Evolutionary conservation across 2,329 filamentous ascomycete species (phyloP).

Genomic region (Pestalotiopsis fici): DNA sequence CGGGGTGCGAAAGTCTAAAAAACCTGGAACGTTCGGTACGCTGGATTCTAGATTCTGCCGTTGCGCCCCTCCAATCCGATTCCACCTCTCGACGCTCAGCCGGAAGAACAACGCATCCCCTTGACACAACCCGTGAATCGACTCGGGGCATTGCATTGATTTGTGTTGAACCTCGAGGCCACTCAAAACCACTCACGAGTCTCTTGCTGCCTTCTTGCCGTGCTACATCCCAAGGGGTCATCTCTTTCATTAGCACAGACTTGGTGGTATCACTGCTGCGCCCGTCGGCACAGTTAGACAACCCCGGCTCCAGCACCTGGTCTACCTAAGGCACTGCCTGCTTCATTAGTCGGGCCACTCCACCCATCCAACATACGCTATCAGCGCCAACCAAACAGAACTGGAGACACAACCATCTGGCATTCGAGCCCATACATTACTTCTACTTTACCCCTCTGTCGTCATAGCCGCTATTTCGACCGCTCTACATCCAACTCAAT

Average conservation of each 20-base stretch:
- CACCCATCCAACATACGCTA: not conserved
- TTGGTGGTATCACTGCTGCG: not conserved
- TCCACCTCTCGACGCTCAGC: not conserved
- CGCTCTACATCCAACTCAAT: not conserved
- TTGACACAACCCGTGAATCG: not conserved
- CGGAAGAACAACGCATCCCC: not conserved
- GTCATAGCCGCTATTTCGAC: conserved; percentile 16
- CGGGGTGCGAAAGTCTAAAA: conserved; percentile 9
- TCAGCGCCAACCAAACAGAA: not conserved
- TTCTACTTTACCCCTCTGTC: conserved; percentile 15
- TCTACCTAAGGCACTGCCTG: not conserved
- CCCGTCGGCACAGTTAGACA: not conserved
- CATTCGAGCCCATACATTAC: not conserved
- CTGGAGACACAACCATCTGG: not conserved
- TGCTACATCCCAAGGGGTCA: not conserved
- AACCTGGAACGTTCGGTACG: conserved; percentile 2
- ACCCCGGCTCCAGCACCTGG: not conserved
- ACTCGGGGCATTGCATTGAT: not conserved
- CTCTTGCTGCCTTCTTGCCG: not conserved
- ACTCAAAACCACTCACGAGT: conserved; percentile 3
- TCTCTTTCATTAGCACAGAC: not conserved
- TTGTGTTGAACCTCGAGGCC: not conserved
- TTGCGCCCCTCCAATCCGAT: not conserved
- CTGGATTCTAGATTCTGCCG: not conserved
- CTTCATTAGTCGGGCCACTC: not conserved